Evolutionary conservation across 2,329 filamentous ascomycete genomes (phyloP).

Genomic region (Alternaria dauci): DNA sequence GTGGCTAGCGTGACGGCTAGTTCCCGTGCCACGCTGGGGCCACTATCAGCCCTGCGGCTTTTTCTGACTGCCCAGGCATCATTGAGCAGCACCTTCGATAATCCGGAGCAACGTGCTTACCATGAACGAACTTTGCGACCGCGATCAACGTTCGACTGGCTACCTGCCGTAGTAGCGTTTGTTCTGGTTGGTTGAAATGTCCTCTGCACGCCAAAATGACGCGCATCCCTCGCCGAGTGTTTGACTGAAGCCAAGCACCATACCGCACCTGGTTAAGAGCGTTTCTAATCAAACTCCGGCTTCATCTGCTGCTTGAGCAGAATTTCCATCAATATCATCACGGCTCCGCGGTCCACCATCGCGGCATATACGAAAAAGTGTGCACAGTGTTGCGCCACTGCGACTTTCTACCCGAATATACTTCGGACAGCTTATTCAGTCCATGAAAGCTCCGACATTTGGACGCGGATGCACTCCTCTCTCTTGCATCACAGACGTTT

Average conservation of each 20-base stretch:
- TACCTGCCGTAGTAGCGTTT: not conserved
- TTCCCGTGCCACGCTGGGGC: conserved; percentile 4
- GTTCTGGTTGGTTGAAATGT: not conserved
- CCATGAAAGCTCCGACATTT: not conserved
- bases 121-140: not conserved
- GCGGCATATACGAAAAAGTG: not conserved
- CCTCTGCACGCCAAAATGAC: conserved; percentile 7
- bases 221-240: conserved; percentile 4
- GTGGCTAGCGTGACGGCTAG: conserved; percentile 9
- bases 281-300: conserved; percentile 4
- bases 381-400: conserved; percentile 1
- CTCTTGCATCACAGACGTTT: not conserved
- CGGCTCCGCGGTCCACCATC: not conserved
- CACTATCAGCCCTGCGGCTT: not conserved
- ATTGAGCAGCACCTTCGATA: not conserved
- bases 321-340: conserved; percentile 15
- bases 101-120: not conserved
- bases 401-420: not conserved
- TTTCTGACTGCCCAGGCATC: conserved; percentile 11
- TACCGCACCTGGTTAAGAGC: conserved; percentile 1
- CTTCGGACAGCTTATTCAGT: not conserved
- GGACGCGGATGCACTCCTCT: not conserved
- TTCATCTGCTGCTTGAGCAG: conserved; percentile 19
- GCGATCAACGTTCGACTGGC: not conserved
- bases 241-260: conserved; percentile 13